These are phyloP conservation scores for Chlorencoelia australis DNA, from an alignment of 2,329 filamentous ascomycete species.

Conservation along the genomic window DNA sequence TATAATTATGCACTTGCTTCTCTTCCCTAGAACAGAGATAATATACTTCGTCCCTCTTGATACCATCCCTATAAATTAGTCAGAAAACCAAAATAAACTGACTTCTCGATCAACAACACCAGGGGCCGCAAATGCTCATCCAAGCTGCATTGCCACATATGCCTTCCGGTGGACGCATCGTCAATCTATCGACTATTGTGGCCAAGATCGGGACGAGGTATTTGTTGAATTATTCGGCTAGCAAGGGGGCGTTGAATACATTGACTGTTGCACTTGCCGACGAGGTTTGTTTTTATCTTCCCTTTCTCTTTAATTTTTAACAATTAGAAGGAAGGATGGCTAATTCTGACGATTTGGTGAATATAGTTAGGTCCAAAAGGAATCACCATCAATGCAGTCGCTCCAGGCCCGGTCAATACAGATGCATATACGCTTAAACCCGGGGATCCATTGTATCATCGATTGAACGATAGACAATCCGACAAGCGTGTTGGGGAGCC, in stretches of 20 bases:
- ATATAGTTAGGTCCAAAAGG: conserved; percentile 1
- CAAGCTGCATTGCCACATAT: conserved; percentile 5
- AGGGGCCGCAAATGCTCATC: conserved; percentile 4
- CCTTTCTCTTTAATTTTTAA: too few relatives aligned
- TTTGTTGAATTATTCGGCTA: not conserved
- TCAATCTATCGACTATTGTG: conserved; percentile 3
- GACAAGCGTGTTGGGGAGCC: conserved; percentile 1
- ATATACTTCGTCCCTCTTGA: too few relatives aligned
- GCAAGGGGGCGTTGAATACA: conserved; percentile 1
- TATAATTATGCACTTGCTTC: too few relatives aligned
- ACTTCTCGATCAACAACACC: too few relatives aligned
- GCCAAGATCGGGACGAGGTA: conserved; percentile 1
- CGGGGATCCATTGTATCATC: not conserved
- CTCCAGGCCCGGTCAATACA: not conserved
- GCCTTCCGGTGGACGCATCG: conserved; percentile 3
- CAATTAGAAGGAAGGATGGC: too few relatives aligned
- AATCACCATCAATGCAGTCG: conserved; percentile 2
- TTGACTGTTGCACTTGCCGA: conserved; percentile 1
- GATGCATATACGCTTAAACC: not conserved
- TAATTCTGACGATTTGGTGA: too few relatives aligned
- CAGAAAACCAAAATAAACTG: too few relatives aligned
- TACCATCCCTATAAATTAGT: too few relatives aligned
- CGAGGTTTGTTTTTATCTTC: too few relatives aligned
- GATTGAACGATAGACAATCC: conserved; percentile 1
- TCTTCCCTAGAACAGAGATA: too few relatives aligned